Evolutionary conservation across 2,329 filamentous ascomycete species (phyloP).

Genomic region (Trichophyton mentagrophytes): DNA sequence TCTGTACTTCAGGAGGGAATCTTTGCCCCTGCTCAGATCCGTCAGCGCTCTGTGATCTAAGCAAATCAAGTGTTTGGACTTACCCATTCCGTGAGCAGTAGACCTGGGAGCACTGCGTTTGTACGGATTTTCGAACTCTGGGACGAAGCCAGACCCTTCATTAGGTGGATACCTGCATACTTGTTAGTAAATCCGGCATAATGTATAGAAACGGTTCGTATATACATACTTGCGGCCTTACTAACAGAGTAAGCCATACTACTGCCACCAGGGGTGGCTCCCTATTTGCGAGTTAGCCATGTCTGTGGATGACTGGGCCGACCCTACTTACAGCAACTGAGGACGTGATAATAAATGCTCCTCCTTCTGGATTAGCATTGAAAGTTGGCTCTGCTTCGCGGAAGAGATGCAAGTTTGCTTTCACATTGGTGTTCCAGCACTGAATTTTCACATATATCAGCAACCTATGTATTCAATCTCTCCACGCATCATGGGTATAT

Average conservation of each 20-base stretch:
- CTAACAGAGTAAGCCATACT: constrained; percentile 63
- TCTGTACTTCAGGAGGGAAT: constrained; percentile 47
- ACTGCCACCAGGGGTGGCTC: constrained; percentile 39
- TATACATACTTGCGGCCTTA: constrained; percentile 52
- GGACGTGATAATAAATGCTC: constrained; percentile 50
- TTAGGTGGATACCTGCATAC: constrained; percentile 45
- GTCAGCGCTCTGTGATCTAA: not conserved
- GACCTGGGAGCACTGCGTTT: constrained; percentile 52
- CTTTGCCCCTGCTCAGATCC: constrained; percentile 35
- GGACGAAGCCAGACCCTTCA: constrained; percentile 51
- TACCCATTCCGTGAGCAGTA: constrained; percentile 57
- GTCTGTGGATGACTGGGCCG: not conserved
- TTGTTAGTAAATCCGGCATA: constrained; percentile 6
- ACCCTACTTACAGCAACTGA: constrained; percentile 42
- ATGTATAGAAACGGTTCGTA: not conserved
- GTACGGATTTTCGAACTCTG: constrained; percentile 50
- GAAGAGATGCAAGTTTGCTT: constrained; percentile 42
- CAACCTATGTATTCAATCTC: not conserved
- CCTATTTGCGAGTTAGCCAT: constrained; percentile 31
- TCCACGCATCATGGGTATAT: not conserved
- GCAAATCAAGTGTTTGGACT: not conserved
- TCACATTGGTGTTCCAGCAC: constrained; percentile 53
- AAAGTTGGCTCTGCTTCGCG: constrained; percentile 47
- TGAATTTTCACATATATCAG: constrained; percentile 16
- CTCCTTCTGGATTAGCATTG: constrained; percentile 49